Evolutionary conservation across 1,284 basidiomycete genomes (phyloP), one percentile per base, ranked within the genome.

Genomic region (Vanrija sp.): DNA sequence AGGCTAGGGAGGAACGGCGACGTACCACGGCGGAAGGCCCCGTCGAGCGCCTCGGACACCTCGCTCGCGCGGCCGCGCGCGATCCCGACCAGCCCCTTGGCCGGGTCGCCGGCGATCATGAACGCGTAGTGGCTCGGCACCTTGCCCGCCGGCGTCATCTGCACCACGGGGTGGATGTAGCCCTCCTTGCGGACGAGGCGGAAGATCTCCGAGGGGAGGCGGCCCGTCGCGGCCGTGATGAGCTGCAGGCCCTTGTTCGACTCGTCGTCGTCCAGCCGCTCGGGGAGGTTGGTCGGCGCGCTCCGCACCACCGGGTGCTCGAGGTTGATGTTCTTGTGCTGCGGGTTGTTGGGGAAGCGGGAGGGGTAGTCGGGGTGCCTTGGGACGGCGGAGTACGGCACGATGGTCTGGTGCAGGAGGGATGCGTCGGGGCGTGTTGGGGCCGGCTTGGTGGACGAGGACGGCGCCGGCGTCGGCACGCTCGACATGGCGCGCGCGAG

Each of bases 101-200:
- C 88, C 66, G 81, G 80, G n/a, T 89, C 85, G 19, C 95, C 95
- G 35, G 89, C 86, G 53, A 97, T 83, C 60, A 86, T 82, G 66
- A 90, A 82, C 35, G 49, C 35, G 23, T 48, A 25, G 25, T 31
- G 31, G 6, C 9, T 31, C 10, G 12, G 10, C 74, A 70, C 69
- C 55, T 72, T 71, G 16, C 76, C 76, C 63, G 73, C 73, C 58
- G 71, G 74, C 3, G 74, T 76, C 75, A 75, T 75, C 52, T 76
- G 69, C 10, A 64, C 62, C 19, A 75, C 75, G n/a, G 67, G 57
- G 58, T 65, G 67, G 42, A 62, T 25, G 16, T 63, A 63, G 4
- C 73, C 63, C 16, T 62, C 65, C 50, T 65, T 71, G 48, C 66
- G 57, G 47, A 63, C 63, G 56, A 77, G 53, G 0, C 55, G 57